Base-by-base conservation (phyloP, 495 filamentous ascomycete genomes). In the Trichoderma erinaceum region DNA sequence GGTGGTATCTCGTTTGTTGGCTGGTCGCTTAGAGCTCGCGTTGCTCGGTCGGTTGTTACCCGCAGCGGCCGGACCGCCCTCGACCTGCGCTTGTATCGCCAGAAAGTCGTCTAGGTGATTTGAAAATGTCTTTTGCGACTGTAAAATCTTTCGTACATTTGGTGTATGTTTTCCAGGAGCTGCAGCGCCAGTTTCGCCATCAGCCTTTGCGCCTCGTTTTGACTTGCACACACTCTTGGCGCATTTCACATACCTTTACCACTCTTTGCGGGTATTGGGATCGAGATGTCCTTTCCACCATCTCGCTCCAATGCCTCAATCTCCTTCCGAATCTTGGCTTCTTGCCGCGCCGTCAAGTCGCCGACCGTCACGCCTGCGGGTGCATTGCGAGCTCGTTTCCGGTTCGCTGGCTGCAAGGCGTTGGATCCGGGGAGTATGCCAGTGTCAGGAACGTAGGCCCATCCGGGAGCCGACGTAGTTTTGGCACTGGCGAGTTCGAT, bases 71-170 rank as follows among this genome's bases (percentile, higher is more conserved):
- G 72, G 48, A 43, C 77, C 77, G 21, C 75, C 74, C 66, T 82
- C 79, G 41, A 80, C 76, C 63, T 79, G 79, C 1, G 84, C 81
- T 50, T 88, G 74, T 25, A 89, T 80, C 10, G 93, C 93, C 71
- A 92, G 87, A 79, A 92, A 93, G 77, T 97, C 93, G 68, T 91
- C 90, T 43, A 97, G 85, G 73, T 97, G 90, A 77, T 97, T 96
- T 50, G 87, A 85, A 72, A 97, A 97, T 0, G 91, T 93, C 81
- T 97, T 97, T 76, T 96, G 90, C 3, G 89, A 93, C 71, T 88
- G 86, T n/a, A 97, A 81, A 71, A 97, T 95, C 73, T 90, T 90
- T 71, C 92, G 90, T n/a, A 95, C 91, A 73, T 89, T 90, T 3
- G 89, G 82, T 21, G 92, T 92, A 67, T 85, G 83, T 76, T 93